Percentiles rank a stretch among this genome's conserved stretches.
phyloP scores from a whole-genome alignment of 2,329 filamentous ascomycete species.

The Daldinia sp. region DNA sequence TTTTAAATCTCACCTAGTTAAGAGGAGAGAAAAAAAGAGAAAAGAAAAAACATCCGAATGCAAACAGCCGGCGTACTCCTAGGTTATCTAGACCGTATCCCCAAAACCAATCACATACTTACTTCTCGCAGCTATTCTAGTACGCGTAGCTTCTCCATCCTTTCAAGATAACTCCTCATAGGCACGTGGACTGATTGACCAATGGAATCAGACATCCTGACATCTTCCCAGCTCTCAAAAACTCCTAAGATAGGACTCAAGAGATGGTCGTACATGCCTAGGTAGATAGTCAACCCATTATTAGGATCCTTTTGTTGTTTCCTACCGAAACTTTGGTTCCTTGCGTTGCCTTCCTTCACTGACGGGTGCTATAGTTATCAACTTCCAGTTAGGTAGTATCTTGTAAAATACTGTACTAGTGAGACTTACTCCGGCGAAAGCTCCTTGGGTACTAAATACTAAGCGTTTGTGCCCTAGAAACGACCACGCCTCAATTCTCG shows the following conservation, averaged over 20 bases:
- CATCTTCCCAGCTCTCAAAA: conserved; percentile 24
- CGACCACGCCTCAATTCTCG: neutral
- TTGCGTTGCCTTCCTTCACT: neutral
- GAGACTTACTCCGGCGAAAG: neutral
- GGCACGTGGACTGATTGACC: conserved; percentile 42
- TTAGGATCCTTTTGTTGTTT: conserved; percentile 1
- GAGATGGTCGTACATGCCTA: too few relatives aligned
- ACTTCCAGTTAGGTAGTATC: neutral
- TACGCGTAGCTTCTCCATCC: conserved; percentile 29
- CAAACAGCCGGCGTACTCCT: conserved; percentile 22
- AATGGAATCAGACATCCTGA: conserved; percentile 26
- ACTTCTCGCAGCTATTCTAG: conserved; percentile 17
- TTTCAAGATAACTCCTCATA: conserved; percentile 35
- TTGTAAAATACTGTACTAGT: neutral
- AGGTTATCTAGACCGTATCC: conserved; percentile 13
- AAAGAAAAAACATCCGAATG: conserved; percentile 3
- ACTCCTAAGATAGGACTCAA: too few relatives aligned
- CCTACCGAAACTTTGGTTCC: neutral
- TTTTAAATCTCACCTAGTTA: neutral
- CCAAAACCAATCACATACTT: conserved; percentile 35
- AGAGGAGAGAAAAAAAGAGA: neutral
- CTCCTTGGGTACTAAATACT: too few relatives aligned
- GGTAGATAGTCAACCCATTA: conserved; percentile 15
- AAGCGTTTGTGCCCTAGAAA: neutral
- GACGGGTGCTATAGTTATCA: neutral